Evolutionary conservation across 495 filamentous ascomycete species (phyloP).

Genomic region (Penicillium pancosmium): DNA sequence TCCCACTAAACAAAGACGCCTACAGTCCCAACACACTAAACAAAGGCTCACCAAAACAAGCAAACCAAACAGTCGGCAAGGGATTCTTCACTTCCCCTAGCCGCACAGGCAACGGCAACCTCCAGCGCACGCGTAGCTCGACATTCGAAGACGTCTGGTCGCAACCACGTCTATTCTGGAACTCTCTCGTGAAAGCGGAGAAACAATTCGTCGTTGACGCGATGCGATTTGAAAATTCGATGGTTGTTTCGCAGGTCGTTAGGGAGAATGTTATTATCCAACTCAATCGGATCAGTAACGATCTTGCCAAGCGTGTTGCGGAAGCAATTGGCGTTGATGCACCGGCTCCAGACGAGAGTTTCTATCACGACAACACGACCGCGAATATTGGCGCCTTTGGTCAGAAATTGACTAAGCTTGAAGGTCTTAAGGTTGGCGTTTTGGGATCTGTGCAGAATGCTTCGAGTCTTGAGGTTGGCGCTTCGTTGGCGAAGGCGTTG

Average conservation of each 20-base stretch:
- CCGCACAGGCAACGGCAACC: conserved; percentile 54
- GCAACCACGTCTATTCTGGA: conserved; percentile 76
- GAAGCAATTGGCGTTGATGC: conserved; percentile 59
- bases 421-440: conserved; percentile 68
- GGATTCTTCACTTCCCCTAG: conserved; percentile 75
- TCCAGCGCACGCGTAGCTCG: conserved; percentile 60
- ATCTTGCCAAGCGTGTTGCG: conserved; percentile 69
- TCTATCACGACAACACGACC: conserved; percentile 73
- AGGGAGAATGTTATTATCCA: conserved; percentile 64
- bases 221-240: conserved; percentile 71
- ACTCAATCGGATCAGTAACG: conserved; percentile 71
- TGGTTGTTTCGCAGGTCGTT: conserved; percentile 58
- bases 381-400: conserved; percentile 62
- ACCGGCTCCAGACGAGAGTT: conserved; percentile 61
- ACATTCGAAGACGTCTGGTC: conserved; percentile 78
- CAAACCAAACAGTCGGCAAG: conserved; percentile 67
- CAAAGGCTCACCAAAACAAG: conserved; percentile 65
- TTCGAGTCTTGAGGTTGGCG: conserved; percentile 49
- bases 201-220: conserved; percentile 80
- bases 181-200: conserved; percentile 69
- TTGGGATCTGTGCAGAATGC: conserved; percentile 52
- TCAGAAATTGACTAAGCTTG: conserved; percentile 58
- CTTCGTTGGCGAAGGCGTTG: conserved; percentile 49
- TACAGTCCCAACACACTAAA: conserved; percentile 72
- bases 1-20: conserved; percentile 51